Conservation (phyloP, 768 basidiomycete species). For the Agaricus sinodeliciosus region DNA sequence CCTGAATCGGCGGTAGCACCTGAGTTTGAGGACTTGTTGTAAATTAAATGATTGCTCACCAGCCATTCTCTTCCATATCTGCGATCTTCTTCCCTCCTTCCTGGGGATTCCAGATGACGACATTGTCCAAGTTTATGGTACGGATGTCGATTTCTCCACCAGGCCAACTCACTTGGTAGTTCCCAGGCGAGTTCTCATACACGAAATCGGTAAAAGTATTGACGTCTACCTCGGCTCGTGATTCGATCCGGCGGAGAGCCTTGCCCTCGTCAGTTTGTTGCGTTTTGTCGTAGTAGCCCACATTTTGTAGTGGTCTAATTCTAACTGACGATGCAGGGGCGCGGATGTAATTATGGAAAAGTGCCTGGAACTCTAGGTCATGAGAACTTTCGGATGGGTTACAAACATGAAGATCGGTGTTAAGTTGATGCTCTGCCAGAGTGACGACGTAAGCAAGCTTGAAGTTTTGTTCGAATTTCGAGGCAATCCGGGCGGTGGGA, state of each 20-base stretch:
- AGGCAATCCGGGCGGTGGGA: slow-evolving; percentile 51
- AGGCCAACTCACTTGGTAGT: slow-evolving; percentile 57
- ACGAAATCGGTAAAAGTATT: slow-evolving; percentile 64
- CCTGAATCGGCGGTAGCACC: slow-evolving; percentile 33
- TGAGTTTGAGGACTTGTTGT: background rate
- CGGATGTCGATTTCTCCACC: slow-evolving; percentile 48
- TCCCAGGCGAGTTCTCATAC: slow-evolving; percentile 56
- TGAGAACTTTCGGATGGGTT: slow-evolving; percentile 49
- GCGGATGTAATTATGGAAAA: slow-evolving; percentile 87
- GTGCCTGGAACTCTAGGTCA: slow-evolving; percentile 81
- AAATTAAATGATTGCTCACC: slow-evolving; percentile 38
- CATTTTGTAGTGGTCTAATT: slow-evolving; percentile 57
- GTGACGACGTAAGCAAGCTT: slow-evolving; percentile 77
- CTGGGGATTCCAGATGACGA: slow-evolving; percentile 96
- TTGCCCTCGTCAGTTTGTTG: slow-evolving; percentile 46
- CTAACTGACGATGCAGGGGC: slow-evolving; percentile 53
- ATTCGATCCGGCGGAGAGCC: slow-evolving; percentile 47
- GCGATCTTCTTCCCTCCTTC: slow-evolving; percentile 64
- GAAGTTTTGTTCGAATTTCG: slow-evolving; percentile 60
- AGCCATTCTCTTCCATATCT: slow-evolving; percentile 89
- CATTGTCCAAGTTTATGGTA: slow-evolving; percentile 57
- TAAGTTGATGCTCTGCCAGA: slow-evolving; percentile 64
- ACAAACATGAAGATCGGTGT: slow-evolving; percentile 73
- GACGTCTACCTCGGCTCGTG: slow-evolving; percentile 61
- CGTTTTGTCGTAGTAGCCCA: slow-evolving; percentile 78